Base-by-base conservation (phyloP, 345 rosid genomes). In the Eucalyptus sideroxylon region DNA sequence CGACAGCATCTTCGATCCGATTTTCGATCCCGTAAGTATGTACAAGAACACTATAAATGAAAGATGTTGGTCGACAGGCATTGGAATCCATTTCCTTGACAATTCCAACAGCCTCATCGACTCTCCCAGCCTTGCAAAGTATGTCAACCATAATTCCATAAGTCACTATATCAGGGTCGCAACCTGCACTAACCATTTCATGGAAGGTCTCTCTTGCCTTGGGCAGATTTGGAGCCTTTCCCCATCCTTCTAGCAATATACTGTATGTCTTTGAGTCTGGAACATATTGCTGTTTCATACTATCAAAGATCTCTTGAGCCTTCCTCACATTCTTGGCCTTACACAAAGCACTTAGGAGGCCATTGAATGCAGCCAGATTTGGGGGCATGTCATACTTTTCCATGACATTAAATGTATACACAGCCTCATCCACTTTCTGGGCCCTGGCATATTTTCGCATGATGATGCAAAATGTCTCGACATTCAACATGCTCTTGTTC, bases 171-270 rank as follows among this genome's bases (percentile, higher is more conserved):
- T 97, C 99, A 11, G 98, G 99, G 31, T 91, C 47, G 87, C 99
- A 97, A 50, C 98, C 97, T 30, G 85, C 86, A 30, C 93, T 90
- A 53, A 94, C 91, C 99, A 96, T 97, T 88, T 95, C 98, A 87
- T 92, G 87, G 87, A 95, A 97, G 88, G 94, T 91, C 90, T 95
- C 97, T 92, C 99, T 94, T 1, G 98, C 98, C 93, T 95, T 97
- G 9, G 98, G 97, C 88, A 97, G 92, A 86, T 97, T 96, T 1
- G 99, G 99, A 85, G 93, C 96, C 89, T 93, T 96, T 42, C 99
- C 99, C 99, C 99, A 97, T 45, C 98, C 99, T 37, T 94, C 97
- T 91, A 96, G 91, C 95, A 97, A 89, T 92, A 97, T 96, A 87
- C 99, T 97, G 90, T 93, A 97, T 11, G 99, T 96, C 90, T 97